phyloP scores from a whole-genome alignment of 2,329 filamentous ascomycete genomes.

The Sporothrix pallida region DNA sequence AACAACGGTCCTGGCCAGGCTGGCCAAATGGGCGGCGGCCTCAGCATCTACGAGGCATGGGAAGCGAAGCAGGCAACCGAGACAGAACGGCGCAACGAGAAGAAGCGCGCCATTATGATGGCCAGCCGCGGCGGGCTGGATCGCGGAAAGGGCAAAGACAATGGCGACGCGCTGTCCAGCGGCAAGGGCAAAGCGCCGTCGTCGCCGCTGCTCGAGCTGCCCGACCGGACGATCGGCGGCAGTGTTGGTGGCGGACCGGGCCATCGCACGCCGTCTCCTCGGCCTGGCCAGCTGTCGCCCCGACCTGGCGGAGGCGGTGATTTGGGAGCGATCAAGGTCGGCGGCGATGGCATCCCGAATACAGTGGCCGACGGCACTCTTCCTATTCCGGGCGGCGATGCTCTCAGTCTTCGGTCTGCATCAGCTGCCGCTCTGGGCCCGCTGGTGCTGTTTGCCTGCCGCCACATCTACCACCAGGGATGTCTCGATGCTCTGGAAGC shows the following conservation, averaged over 20 bases:
- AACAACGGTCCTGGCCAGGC: not conserved
- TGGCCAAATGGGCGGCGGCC: not conserved
- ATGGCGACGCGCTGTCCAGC: slow-evolving; percentile 33
- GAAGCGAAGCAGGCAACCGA: slow-evolving; percentile 64
- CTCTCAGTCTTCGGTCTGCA: slow-evolving; percentile 38
- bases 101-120: slow-evolving; percentile 31
- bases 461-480: slow-evolving; percentile 71
- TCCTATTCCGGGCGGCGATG: slow-evolving; percentile 39
- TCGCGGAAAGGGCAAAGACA: slow-evolving; percentile 49
- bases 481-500: slow-evolving; percentile 71
- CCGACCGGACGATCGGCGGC: not conserved
- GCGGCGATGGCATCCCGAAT: not conserved
- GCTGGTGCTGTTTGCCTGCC: slow-evolving; percentile 71
- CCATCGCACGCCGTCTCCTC: slow-evolving; percentile 30
- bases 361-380: slow-evolving; percentile 12
- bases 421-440: slow-evolving; percentile 59
- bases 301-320: slow-evolving; percentile 23
- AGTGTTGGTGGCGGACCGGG: not conserved
- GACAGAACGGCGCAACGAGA: slow-evolving; percentile 50
- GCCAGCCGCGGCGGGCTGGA: slow-evolving; percentile 42
- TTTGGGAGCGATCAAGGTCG: slow-evolving; percentile 32
- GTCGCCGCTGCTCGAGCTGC: slow-evolving; percentile 1
- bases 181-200: slow-evolving; percentile 49
- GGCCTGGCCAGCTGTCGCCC: slow-evolving; percentile 33
- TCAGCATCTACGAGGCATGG: slow-evolving; percentile 80